A percentile compares a stretch with the other conserved stretches of the same genome.
These are phyloP conservation scores for Hippophae tibetana DNA, from an alignment of 306 rosid species.

Conservation along the genomic window DNA sequence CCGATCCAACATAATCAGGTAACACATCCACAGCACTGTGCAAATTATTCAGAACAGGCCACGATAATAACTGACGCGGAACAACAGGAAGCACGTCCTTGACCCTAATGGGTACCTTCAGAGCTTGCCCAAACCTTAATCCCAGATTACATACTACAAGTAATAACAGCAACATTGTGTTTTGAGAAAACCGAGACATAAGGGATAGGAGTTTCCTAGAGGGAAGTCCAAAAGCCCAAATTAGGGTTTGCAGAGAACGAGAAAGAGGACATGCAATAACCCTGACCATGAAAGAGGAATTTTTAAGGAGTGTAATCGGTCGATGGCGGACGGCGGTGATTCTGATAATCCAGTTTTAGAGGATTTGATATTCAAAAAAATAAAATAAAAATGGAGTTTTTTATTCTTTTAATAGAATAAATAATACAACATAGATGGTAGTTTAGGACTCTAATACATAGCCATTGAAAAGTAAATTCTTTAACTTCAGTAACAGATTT, in stretches of 20 bases:
- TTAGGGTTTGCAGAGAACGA: neutral
- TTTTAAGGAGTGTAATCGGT: too few species aligned
- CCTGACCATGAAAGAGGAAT: constrained; percentile 8
- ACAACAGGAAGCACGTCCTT: constrained; percentile 85
- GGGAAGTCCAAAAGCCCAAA: neutral
- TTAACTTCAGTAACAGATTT: too few species aligned
- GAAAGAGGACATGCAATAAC: neutral
- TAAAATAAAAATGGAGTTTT: too few species aligned
- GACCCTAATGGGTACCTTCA: constrained; percentile 59
- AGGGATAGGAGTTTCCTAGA: neutral
- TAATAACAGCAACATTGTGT: constrained; percentile 2
- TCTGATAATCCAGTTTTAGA: too few species aligned
- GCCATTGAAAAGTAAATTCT: too few species aligned
- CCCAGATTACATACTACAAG: constrained; percentile 27
- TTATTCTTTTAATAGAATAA: too few species aligned
- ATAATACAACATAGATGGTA: too few species aligned
- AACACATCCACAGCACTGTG: constrained; percentile 91
- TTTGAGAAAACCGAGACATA: constrained; percentile 24
- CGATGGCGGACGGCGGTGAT: too few species aligned
- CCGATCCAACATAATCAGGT: constrained; percentile 77
- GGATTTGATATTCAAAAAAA: too few species aligned
- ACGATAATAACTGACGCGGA: constrained; percentile 63
- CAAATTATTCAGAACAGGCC: constrained; percentile 85
- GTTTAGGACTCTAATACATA: too few species aligned
- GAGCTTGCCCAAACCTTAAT: constrained; percentile 27